phyloP scores from a whole-genome alignment of 108 stramenopile species.

The Phaeodactylum tricornutum region DNA sequence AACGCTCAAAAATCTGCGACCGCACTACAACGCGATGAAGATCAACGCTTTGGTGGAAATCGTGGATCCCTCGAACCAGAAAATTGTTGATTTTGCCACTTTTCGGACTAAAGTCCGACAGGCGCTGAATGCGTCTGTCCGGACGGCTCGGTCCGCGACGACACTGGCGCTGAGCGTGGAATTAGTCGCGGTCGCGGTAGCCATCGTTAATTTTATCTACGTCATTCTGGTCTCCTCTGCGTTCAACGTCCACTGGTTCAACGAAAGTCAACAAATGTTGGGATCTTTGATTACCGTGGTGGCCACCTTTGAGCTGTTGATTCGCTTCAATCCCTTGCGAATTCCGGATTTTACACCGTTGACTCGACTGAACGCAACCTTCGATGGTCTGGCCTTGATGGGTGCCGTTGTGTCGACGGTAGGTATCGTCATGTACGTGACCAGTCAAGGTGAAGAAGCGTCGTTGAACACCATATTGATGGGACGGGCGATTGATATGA shows the following conservation, averaged over 20 bases:
- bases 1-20: conserved; percentile 28
- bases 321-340: conserved; percentile 27
- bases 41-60: conserved; percentile 51
- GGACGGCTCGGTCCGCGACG: conserved; percentile 24
- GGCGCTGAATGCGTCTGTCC: conserved; percentile 38
- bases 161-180: conserved; percentile 27
- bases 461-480: conserved; percentile 13
- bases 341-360: conserved; percentile 27
- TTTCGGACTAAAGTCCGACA: conserved; percentile 43
- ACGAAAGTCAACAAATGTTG: conserved; percentile 1
- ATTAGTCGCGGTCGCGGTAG: conserved; percentile 30
- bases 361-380: conserved; percentile 23
- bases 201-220: conserved; percentile 38
- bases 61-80: conserved; percentile 24
- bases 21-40: conserved; percentile 42
- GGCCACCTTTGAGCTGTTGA: conserved; percentile 30
- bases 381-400: conserved; percentile 44
- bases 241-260: conserved; percentile 16
- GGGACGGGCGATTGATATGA: conserved; percentile 46
- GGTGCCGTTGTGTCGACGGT: conserved; percentile 26
- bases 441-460: neutral
- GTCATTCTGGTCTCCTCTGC: conserved; percentile 30
- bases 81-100: conserved; percentile 29
- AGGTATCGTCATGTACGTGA: conserved; percentile 14
- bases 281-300: conserved; percentile 33